Base-by-base conservation (phyloP, 768 basidiomycete species). In the Russula sp. region DNA sequence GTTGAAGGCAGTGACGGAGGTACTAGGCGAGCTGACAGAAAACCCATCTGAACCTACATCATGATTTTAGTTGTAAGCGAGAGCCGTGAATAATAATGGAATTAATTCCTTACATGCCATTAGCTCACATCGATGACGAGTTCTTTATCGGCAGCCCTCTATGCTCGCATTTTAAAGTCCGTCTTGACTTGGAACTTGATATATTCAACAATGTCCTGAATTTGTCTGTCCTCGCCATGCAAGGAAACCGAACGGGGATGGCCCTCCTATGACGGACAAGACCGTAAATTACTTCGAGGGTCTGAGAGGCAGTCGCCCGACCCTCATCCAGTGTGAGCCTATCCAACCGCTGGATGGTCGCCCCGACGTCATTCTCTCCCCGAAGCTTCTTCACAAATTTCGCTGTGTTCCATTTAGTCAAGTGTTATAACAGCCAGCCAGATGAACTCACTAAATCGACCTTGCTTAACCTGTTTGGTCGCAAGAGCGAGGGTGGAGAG, bases 361-460 rank as follows among this genome's bases (percentile, higher is more conserved):
- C 55, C 14, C 50, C 46, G 13, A 57, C 49, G 3, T 42, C 55
- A 16, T 56, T 62, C 9, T 57, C 54, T 50, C 61, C 61, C 2
- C 56, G n/a, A 11, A 62, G 26, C 36, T 56, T 57, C 55, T 40
- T 57, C 4, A 32, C 36, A 4, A 57, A 57, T 42, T 62, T 62
- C 48, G 50, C 61, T 62, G 34, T 22, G 3, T 18, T 10, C 11
- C 8, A 2, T 32, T 57, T 10, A 57, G 49, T 5, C 2, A 24
- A 34, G 22, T 20, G 9, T 6, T 36, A 2, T 11, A 11, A 22
- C 18, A 2, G 5, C 28, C 28, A 5, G 20, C 13, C 14, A 42
- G 10, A 20, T 3, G 1, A 0, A 51, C 62, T 51, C 11, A 63
- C 56, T 63, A 8, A 63, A 42, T 40, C 28, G 46, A 5, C 62